Evolutionary conservation across 352 stramenopile genomes (phyloP), one percentile per base, ranked within the genome.

Genomic region (Blastocystis sp.): DNA sequence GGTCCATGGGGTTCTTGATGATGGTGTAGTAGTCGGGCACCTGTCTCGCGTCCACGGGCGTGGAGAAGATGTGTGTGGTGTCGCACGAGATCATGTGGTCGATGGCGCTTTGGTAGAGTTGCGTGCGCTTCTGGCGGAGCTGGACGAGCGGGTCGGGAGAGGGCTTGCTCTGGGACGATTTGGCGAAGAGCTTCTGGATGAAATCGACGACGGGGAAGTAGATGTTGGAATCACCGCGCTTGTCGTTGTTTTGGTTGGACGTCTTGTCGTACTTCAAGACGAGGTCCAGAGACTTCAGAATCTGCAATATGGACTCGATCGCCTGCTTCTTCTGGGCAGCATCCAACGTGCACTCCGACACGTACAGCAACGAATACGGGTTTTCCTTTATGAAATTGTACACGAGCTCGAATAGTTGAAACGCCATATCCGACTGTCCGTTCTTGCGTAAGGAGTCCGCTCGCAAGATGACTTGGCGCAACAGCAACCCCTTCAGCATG

Each of bases 1-100:
- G 33, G 60, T 85, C 74, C 45, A 85, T 85, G 24, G 74, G 74
- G n/a, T 85, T 21, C n/a, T 31, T 10, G 3, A 85, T 24, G 35
- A 70, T 59, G 26, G 59, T 59, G 19, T 29, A 35, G 61, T 85
- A 85, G 50, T 85, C n/a, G n/a, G 74, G 50, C 55, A 59, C 74
- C 31, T 70, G 65, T 0, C n/a, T 31, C 12, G 51, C 41, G 6
- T 51, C 66, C 16, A 85, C 74, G n/a, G 74, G 74, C 13, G 26
- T 21, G 3, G 55, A 70, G 50, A 70, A 85, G 55, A 45, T 16
- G 13, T 51, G 24, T 10, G 55, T 66, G 2, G 74, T 70, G 31
- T 85, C 74, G 3, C n/a, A 31, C 55, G 19, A 10, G 24, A 67
- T 41, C 24, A 85, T 85, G 24, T 41, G 31, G 12, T 62, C 41